These are phyloP conservation scores for Silene latifolia DNA, from an alignment of 148 eudicot species.

Conservation along the genomic window DNA sequence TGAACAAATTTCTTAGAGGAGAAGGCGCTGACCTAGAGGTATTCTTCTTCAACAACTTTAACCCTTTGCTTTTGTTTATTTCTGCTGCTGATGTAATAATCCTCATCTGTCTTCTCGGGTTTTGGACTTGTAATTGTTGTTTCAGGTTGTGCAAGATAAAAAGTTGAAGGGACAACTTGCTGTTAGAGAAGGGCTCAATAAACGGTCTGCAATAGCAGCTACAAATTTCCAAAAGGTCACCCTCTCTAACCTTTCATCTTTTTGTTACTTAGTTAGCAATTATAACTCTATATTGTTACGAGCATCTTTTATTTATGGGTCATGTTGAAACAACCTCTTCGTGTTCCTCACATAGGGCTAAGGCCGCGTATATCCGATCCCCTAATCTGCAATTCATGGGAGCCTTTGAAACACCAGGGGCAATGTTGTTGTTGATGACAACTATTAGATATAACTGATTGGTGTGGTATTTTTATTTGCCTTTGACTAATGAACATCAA, in stretches of 20 bases:
- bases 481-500: too few relatives aligned
- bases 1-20: conserved; percentile 79
- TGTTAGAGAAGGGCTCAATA: conserved; percentile 53
- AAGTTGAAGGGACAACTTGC: conserved; percentile 86
- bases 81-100: background rate
- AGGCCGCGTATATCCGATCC: too few relatives aligned
- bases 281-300: too few relatives aligned
- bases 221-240: conserved; percentile 78
- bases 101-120: too few relatives aligned
- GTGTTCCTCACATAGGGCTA: too few relatives aligned
- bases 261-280: background rate
- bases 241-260: conserved; percentile 1
- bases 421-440: too few relatives aligned
- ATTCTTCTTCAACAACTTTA: background rate
- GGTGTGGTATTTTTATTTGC: too few relatives aligned
- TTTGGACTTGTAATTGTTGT: conserved; percentile 13
- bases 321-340: too few relatives aligned
- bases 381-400: too few relatives aligned
- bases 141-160: conserved; percentile 69
- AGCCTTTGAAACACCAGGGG: too few relatives aligned
- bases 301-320: too few relatives aligned
- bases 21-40: conserved; percentile 71
- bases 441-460: too few relatives aligned
- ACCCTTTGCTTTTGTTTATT: background rate
- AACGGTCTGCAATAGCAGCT: conserved; percentile 72